Base-by-base conservation (phyloP, 257 asterid species). In the Solanum chilense region DNA sequence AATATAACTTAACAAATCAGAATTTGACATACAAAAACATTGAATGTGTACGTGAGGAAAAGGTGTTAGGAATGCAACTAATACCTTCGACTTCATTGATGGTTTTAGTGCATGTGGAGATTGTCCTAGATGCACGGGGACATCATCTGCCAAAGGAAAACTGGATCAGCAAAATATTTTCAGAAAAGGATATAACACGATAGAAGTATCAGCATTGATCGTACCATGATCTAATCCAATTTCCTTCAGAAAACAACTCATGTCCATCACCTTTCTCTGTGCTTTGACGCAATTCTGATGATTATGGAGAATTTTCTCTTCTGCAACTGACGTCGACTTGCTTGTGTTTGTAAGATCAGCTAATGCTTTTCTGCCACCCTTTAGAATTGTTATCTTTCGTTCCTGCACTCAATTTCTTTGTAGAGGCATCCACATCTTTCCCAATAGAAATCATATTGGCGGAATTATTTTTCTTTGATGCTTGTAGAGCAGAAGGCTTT, bases 251-350 rank as follows among this genome's bases (percentile, higher is more conserved):
- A 95, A 94, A 87, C 81, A 91, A 69, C 88, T 94, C 92, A 87
- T 83, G 75, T 91, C 94, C 90, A 91, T 82, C 7, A 73, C 81
- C 73, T 83, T 90, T 73, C 70, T 90, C 88, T 92, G 94, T 27
- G 97, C 96, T 91, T 89, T 90, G 75, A 94, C 87, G 90, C 98
- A 97, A 87, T 93, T 91, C 56, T 92, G 90, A 87, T 97, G 98
- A 90, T 94, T 88, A 93, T 97, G 98, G 83, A 95, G 88, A 83
- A 92, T 95, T 9, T 92, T 39, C 90, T 97, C 98, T 62, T 94
- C 94, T 64, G 83, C 86, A 45, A 90, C 12, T 70, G 89, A 85
- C n/a, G 93, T 68, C 85, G 91, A 94, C 90, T 93, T 93, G 58
- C 82, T 92, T 0, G 96, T 91, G 91, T 94, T 97, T n/a, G 99